Conservation (phyloP, 2,329 filamentous ascomycete species). For the Didymella pinodella region DNA sequence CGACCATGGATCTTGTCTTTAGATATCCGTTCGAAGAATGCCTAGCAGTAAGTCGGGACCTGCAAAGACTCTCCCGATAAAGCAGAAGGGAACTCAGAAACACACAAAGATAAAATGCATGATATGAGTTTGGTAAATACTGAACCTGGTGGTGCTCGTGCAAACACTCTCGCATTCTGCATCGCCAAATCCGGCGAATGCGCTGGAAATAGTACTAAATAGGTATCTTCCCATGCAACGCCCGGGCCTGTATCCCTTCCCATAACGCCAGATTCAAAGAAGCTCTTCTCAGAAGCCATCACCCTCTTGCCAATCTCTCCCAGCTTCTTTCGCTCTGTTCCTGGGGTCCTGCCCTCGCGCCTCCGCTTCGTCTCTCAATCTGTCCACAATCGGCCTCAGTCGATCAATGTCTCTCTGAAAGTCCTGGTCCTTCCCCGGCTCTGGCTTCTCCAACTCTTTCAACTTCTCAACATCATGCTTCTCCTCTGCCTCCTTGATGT, state of each 20-base stretch:
- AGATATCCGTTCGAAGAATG: not conserved
- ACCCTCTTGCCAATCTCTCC: conserved; percentile 63
- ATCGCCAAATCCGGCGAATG: not conserved
- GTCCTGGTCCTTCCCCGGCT: conserved; percentile 54
- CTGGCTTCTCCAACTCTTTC: conserved; percentile 42
- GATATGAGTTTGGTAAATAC: not conserved
- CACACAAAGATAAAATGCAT: not conserved
- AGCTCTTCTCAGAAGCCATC: conserved; percentile 58
- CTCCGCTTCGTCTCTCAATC: conserved; percentile 55
- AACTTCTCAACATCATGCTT: conserved; percentile 43
- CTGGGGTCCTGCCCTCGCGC: conserved; percentile 60
- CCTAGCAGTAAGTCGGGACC: not conserved
- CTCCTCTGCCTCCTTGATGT: conserved; percentile 46
- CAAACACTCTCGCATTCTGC: conserved; percentile 14
- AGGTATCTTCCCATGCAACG: conserved; percentile 9
- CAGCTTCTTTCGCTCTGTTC: conserved; percentile 61
- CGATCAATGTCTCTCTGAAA: conserved; percentile 56
- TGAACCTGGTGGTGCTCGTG: not conserved
- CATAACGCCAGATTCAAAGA: conserved; percentile 1
- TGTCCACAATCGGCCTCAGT: conserved; percentile 54
- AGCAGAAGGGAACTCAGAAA: not conserved
- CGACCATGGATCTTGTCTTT: not conserved
- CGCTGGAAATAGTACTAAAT: not conserved
- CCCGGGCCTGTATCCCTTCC: not conserved
- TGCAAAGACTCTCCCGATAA: too few species aligned